phyloP scores from a whole-genome alignment of 768 basidiomycete genomes.

The Dacryopinax primogenitus region DNA sequence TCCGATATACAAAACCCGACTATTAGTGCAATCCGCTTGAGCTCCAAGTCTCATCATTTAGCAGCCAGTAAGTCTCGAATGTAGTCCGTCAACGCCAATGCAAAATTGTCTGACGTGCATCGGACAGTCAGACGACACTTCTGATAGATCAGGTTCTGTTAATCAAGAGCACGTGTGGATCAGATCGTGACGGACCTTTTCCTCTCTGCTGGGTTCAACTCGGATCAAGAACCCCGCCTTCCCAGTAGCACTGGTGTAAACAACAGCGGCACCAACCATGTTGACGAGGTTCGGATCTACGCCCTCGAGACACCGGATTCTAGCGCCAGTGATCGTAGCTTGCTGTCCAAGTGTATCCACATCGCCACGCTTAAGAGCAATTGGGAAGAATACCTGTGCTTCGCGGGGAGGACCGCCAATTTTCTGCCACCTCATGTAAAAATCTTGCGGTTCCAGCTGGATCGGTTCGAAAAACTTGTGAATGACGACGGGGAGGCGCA shows the following conservation, averaged over 20 bases:
- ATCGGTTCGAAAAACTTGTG: constrained; percentile 93
- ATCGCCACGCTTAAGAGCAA: constrained; percentile 54
- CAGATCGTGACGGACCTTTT: constrained; percentile 49
- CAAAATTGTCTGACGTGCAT: constrained; percentile 88
- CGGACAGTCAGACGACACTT: constrained; percentile 86
- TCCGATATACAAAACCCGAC: background rate
- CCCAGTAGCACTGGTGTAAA: constrained; percentile 81
- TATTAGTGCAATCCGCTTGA: background rate
- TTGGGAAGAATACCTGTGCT: constrained; percentile 75
- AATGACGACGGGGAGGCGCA: constrained; percentile 74
- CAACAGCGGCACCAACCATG: constrained; percentile 85
- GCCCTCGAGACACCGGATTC: constrained; percentile 61
- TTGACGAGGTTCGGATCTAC: constrained; percentile 94
- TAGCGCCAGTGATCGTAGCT: constrained; percentile 65
- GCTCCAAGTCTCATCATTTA: background rate
- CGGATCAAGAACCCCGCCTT: constrained; percentile 92
- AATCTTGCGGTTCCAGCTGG: constrained; percentile 65
- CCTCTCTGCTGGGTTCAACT: constrained; percentile 88
- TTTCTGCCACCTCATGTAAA: constrained; percentile 96
- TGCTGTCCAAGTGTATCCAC: constrained; percentile 62
- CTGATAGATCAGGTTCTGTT: constrained; percentile 30
- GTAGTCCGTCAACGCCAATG: constrained; percentile 21
- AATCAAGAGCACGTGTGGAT: background rate
- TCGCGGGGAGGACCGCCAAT: constrained; percentile 94
- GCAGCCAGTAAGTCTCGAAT: background rate